These are phyloP conservation scores for Trypanosoma grayi DNA, from an alignment of 208 protist species.

Conservation along the genomic window DNA sequence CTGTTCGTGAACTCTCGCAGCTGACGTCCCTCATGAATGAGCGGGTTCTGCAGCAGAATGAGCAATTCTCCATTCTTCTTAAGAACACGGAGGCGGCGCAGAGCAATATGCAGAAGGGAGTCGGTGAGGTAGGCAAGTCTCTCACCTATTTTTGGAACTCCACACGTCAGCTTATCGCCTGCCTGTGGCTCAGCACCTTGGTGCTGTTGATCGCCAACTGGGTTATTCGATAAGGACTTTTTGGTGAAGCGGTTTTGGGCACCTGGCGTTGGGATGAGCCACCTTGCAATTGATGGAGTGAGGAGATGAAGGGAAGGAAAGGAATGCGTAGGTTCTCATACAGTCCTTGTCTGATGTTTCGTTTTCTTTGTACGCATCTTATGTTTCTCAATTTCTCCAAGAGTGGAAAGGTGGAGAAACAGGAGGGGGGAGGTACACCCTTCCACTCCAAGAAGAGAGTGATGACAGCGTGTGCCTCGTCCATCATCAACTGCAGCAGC, in stretches of 20 bases:
- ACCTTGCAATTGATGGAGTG: background rate
- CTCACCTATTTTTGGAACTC: slow-evolving; percentile 61
- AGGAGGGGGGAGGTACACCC: too few species aligned
- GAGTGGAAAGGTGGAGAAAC: background rate
- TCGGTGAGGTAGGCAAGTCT: slow-evolving; percentile 55
- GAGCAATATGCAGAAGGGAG: slow-evolving; percentile 55
- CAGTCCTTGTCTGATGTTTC: too few species aligned
- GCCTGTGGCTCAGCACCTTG: slow-evolving; percentile 66
- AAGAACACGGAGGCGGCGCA: slow-evolving; percentile 70
- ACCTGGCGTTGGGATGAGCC: too few species aligned
- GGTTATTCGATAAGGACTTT: slow-evolving; percentile 26
- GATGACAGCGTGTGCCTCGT: too few species aligned
- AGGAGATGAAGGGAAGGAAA: slow-evolving; percentile 3
- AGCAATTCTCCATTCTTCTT: slow-evolving; percentile 75
- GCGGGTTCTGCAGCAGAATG: slow-evolving; percentile 75
- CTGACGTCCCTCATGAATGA: slow-evolving; percentile 85
- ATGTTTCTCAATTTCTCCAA: too few species aligned
- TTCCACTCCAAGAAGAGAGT: too few species aligned
- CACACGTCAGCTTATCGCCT: slow-evolving; percentile 71
- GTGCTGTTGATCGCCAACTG: slow-evolving; percentile 59
- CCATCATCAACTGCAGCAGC: background rate
- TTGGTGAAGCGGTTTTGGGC: too few species aligned
- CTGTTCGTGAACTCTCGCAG: slow-evolving; percentile 83
- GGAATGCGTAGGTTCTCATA: too few species aligned
- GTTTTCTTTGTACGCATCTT: background rate